Evolutionary conservation across 2,329 filamentous ascomycete genomes (phyloP).

Genomic region (Fusarium metavorans): DNA sequence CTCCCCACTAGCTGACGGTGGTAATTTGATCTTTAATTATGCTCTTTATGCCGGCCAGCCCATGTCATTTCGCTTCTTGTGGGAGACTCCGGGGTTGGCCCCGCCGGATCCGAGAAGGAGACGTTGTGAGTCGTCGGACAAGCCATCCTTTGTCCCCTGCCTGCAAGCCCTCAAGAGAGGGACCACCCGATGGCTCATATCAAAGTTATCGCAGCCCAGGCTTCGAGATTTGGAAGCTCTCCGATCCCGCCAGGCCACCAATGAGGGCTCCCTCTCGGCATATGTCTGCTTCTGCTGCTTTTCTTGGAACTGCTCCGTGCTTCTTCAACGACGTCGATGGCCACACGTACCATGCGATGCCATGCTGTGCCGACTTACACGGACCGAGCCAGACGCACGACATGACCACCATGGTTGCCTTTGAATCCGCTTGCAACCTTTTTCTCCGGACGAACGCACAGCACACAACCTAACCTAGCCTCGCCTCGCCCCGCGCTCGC

Average conservation of each 20-base stretch:
- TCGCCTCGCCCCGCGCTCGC: conserved; percentile 33
- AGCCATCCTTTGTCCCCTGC: conserved; percentile 28
- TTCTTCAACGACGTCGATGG: conserved; percentile 27
- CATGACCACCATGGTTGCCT: conserved; percentile 13
- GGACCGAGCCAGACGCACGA: conserved; percentile 21
- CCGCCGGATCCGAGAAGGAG: conserved; percentile 34
- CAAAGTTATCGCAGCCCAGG: conserved; percentile 36
- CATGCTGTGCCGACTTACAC: conserved; percentile 35
- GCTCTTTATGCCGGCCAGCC: conserved; percentile 44
- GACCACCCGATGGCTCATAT: conserved; percentile 32
- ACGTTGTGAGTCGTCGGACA: conserved; percentile 19
- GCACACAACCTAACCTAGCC: conserved; percentile 10
- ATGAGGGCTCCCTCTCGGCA: conserved; percentile 36
- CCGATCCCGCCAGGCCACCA: conserved; percentile 29
- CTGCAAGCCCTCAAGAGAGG: conserved; percentile 9
- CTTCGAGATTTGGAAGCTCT: conserved; percentile 24
- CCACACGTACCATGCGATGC: neutral
- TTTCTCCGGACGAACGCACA: conserved; percentile 22
- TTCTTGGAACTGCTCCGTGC: conserved; percentile 40
- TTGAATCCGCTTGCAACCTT: neutral
- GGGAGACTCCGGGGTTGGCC: conserved; percentile 44
- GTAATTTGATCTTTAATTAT: conserved; percentile 47
- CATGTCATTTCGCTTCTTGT: conserved; percentile 49
- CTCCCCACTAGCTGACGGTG: conserved; percentile 44
- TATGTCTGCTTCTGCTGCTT: conserved; percentile 29